Conservation (phyloP, 75 land plant genomes). For the Pinus taeda region DNA sequence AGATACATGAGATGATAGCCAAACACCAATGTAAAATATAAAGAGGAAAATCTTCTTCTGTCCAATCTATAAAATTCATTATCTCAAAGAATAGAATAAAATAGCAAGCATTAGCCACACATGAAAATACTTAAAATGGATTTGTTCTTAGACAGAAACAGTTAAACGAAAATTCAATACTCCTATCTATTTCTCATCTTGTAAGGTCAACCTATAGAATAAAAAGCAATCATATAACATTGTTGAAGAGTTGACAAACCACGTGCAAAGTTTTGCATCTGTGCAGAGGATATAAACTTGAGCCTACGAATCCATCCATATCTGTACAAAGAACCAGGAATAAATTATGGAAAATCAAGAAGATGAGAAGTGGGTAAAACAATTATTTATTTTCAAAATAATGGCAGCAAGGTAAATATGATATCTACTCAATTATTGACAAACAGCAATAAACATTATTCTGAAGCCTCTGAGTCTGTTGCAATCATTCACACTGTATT, state of each 20-base stretch:
- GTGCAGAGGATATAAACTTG: conserved; percentile 15
- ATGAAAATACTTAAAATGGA: not conserved
- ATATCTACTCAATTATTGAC: too few relatives aligned
- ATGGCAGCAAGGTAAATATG: too few relatives aligned
- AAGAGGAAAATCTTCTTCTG: conserved; percentile 1
- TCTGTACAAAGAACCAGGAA: conserved; percentile 5
- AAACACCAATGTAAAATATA: not conserved
- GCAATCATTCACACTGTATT: too few relatives aligned
- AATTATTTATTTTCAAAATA: too few relatives aligned
- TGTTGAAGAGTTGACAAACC: not conserved
- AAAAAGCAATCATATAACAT: not conserved
- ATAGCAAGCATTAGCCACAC: too few relatives aligned
- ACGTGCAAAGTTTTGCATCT: conserved; percentile 14
- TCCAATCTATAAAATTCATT: not conserved
- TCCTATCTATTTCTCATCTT: not conserved
- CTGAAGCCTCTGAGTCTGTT: too few relatives aligned
- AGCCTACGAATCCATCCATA: not conserved
- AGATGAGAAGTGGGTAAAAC: too few relatives aligned
- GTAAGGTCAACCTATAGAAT: not conserved
- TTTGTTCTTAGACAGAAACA: not conserved
- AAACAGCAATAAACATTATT: too few relatives aligned
- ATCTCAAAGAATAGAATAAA: not conserved
- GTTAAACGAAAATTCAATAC: not conserved
- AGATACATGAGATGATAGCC: not conserved
- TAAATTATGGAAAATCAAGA: not conserved